Conservation (phyloP, 2,329 filamentous ascomycete species). For the Sphaerulina musiva region DNA sequence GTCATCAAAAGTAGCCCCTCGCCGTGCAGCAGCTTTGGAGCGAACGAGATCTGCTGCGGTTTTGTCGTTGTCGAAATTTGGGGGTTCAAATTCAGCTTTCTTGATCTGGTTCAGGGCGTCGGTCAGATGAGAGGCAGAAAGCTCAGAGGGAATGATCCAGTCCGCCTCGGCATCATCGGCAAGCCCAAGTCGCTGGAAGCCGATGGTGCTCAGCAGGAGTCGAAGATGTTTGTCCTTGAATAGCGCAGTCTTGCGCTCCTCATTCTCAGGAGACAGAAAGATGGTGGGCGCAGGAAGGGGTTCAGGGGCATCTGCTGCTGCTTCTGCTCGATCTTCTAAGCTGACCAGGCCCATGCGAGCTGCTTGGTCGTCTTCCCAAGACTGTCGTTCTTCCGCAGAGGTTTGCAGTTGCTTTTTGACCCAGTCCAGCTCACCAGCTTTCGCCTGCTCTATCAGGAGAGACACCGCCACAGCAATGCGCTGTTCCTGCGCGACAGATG, state of each 20-base stretch:
- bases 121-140: constrained; percentile 60
- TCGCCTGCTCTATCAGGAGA: constrained; percentile 70
- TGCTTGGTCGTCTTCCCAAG: constrained; percentile 68
- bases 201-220: constrained; percentile 71
- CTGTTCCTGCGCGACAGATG: constrained; percentile 60
- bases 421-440: constrained; percentile 73
- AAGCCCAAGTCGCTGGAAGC: constrained; percentile 57
- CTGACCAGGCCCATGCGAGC: constrained; percentile 40
- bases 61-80: constrained; percentile 67
- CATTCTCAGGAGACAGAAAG: constrained; percentile 56
- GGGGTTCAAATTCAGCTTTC: constrained; percentile 70
- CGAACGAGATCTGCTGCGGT: constrained; percentile 73
- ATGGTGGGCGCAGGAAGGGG: constrained; percentile 45
- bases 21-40: constrained; percentile 53
- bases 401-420: constrained; percentile 63
- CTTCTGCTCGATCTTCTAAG: constrained; percentile 29
- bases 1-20: constrained; percentile 52
- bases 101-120: constrained; percentile 67
- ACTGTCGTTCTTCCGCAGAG: constrained; percentile 65
- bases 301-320: constrained; percentile 16
- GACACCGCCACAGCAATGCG: constrained; percentile 69
- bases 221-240: constrained; percentile 86
- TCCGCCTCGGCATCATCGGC: constrained; percentile 68
- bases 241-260: constrained; percentile 63
- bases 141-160: constrained; percentile 67